phyloP scores from a whole-genome alignment of 2,329 filamentous ascomycete genomes.

The Calcarisporium arbuscula region DNA sequence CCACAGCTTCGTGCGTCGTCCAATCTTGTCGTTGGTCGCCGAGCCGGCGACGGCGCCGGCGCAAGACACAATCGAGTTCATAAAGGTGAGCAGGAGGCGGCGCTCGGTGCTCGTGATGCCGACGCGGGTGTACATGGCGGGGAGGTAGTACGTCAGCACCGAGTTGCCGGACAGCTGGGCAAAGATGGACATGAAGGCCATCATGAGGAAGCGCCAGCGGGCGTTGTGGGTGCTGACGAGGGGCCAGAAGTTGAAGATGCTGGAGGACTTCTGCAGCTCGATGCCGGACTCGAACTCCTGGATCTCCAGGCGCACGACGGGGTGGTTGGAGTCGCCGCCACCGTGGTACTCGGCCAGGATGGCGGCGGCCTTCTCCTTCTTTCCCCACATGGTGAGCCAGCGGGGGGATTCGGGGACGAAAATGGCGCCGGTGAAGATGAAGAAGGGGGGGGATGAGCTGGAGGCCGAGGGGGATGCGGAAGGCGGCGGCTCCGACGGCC shows the following conservation, averaged over 20 bases:
- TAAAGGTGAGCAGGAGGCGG: slow-evolving; percentile 39
- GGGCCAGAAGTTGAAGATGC: slow-evolving; percentile 43
- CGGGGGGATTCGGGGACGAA: slow-evolving; percentile 36
- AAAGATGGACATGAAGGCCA: slow-evolving; percentile 46
- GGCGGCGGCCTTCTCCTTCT: slow-evolving; percentile 25
- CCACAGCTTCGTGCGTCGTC: slow-evolving; percentile 39
- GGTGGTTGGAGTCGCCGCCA: slow-evolving; percentile 22
- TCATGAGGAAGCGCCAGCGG: slow-evolving; percentile 44
- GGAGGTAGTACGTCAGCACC: slow-evolving; percentile 47
- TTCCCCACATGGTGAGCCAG: slow-evolving; percentile 32
- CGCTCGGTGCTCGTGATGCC: slow-evolving; percentile 47
- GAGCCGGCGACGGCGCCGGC: slow-evolving; percentile 30
- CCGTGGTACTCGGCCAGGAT: slow-evolving; percentile 30
- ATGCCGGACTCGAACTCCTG: slow-evolving; percentile 33
- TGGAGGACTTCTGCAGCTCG: slow-evolving; percentile 36
- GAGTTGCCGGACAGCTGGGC: slow-evolving; percentile 48
- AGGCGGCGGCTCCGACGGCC: slow-evolving; percentile 25
- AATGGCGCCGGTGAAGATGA: slow-evolving; percentile 25
- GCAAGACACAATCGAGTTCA: slow-evolving; percentile 28
- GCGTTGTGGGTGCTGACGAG: slow-evolving; percentile 42
- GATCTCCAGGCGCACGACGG: slow-evolving; percentile 33
- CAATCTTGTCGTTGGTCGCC: slow-evolving; percentile 23
- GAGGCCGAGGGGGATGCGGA: slow-evolving; percentile 30
- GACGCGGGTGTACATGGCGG: slow-evolving; percentile 42
- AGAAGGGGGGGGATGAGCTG: slow-evolving; percentile 30